These are phyloP conservation scores for Solanum rostratum DNA, from an alignment of 257 asterid species.

Conservation along the genomic window DNA sequence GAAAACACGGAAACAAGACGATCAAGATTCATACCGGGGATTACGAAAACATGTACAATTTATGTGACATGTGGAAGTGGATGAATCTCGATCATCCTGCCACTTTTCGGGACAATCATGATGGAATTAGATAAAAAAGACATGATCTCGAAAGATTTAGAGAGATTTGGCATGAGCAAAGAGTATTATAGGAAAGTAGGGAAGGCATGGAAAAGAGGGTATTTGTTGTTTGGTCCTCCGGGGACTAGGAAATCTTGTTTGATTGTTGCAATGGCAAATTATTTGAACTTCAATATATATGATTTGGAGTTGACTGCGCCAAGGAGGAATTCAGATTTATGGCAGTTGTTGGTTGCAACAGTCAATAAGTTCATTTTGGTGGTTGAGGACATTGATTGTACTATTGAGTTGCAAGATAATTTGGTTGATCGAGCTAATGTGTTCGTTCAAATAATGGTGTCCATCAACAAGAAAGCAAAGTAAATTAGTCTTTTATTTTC, in stretches of 20 bases:
- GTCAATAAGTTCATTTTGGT: slow-evolving; percentile 8
- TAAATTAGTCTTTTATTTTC: not conserved
- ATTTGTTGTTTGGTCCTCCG: slow-evolving; percentile 12
- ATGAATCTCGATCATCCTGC: slow-evolving; percentile 17
- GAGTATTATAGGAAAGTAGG: slow-evolving; percentile 13
- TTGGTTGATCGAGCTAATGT: not conserved
- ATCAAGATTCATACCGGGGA: slow-evolving; percentile 4
- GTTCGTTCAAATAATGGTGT: not conserved
- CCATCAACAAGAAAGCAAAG: not conserved
- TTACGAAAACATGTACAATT: not conserved
- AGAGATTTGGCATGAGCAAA: slow-evolving; percentile 19
- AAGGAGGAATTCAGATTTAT: not conserved
- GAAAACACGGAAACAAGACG: not conserved
- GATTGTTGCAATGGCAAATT: not conserved
- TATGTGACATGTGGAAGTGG: not conserved
- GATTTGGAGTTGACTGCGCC: slow-evolving; percentile 8
- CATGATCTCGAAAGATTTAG: slow-evolving; percentile 6
- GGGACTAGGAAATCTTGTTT: not conserved
- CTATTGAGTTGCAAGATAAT: slow-evolving; percentile 4
- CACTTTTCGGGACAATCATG: slow-evolving; percentile 16
- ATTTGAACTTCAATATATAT: not conserved
- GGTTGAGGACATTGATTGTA: slow-evolving; percentile 19
- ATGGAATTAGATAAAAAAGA: slow-evolving; percentile 8
- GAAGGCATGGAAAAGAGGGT: slow-evolving; percentile 26
- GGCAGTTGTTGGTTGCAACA: not conserved